These are phyloP conservation scores for Emergomyces africanus DNA, from an alignment of 2,329 filamentous ascomycete species.

Conservation along the genomic window DNA sequence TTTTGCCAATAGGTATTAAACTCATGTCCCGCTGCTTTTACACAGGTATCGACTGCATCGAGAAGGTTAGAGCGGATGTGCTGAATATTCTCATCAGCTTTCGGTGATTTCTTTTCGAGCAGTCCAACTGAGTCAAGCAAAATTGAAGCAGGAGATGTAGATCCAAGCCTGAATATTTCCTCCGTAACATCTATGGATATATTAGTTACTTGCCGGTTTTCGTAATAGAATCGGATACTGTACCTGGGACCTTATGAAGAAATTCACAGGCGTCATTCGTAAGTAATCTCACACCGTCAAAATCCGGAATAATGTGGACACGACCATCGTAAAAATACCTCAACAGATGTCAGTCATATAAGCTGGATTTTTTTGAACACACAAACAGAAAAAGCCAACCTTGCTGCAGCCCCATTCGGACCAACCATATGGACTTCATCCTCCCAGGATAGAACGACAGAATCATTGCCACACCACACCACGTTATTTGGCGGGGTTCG, in stretches of 20 bases:
- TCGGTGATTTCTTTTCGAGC: constrained; percentile 84
- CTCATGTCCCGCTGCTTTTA: constrained; percentile 86
- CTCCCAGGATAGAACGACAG: constrained; percentile 89
- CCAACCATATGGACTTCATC: constrained; percentile 94
- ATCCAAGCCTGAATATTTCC: constrained; percentile 79
- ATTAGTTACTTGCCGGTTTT: constrained; percentile 3
- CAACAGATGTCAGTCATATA: constrained; percentile 14
- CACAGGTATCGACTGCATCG: constrained; percentile 86
- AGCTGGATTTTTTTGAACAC: background rate
- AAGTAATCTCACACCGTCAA: constrained; percentile 78
- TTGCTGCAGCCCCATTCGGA: constrained; percentile 60
- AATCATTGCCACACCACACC: constrained; percentile 94
- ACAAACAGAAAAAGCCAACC: constrained; percentile 24
- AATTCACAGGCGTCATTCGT: constrained; percentile 97
- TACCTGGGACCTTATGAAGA: constrained; percentile 73
- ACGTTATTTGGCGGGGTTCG: constrained; percentile 76
- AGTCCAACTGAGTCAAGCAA: constrained; percentile 84
- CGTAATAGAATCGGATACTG: constrained; percentile 6
- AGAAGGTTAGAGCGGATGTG: constrained; percentile 77
- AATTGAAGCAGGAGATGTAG: constrained; percentile 82
- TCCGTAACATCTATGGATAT: constrained; percentile 52
- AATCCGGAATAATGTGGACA: constrained; percentile 77
- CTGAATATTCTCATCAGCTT: constrained; percentile 95
- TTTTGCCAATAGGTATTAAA: constrained; percentile 90
- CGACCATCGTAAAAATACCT: constrained; percentile 83